phyloP scores from a whole-genome alignment of 805 yeast species.

The Saccharomycopsis sp. region DNA sequence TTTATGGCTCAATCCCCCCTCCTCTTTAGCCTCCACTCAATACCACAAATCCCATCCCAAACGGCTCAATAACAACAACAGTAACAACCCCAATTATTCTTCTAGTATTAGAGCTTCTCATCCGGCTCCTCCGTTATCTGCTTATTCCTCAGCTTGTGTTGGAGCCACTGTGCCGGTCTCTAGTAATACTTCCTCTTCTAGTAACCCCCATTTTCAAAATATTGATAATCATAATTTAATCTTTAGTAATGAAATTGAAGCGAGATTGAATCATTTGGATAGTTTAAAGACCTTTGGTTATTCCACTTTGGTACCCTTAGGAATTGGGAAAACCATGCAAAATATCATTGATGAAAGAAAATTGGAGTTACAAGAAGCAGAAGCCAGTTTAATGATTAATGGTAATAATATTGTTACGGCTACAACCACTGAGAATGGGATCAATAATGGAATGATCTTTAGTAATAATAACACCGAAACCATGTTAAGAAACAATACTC shows the following conservation, averaged over 20 bases:
- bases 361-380: conserved; percentile 23
- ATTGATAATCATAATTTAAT: not conserved
- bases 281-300: conserved; percentile 36
- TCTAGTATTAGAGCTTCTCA: too few relatives aligned
- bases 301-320: conserved; percentile 45
- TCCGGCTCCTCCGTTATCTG: conserved; percentile 17
- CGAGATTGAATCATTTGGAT: conserved; percentile 14
- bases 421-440: conserved; percentile 3
- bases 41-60: too few relatives aligned
- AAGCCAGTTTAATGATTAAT: conserved; percentile 15
- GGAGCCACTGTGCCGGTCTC: conserved; percentile 17
- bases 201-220: too few relatives aligned
- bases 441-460: conserved; percentile 5
- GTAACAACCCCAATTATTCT: conserved; percentile 1
- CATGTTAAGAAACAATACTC: conserved; percentile 1
- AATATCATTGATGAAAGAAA: conserved; percentile 25
- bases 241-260: conserved; percentile 12
- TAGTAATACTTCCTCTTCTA: conserved; percentile 1
- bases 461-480: conserved; percentile 1
- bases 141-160: conserved; percentile 17
- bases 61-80: conserved; percentile 10
- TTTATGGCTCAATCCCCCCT: conserved; percentile 13
- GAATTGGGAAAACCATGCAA: conserved; percentile 44
- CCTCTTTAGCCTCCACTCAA: too few relatives aligned
- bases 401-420: too few relatives aligned